These are phyloP conservation scores for Scenedesmus sp. DNA, from an alignment of 163 green algal genomes.

Conservation along the genomic window DNA sequence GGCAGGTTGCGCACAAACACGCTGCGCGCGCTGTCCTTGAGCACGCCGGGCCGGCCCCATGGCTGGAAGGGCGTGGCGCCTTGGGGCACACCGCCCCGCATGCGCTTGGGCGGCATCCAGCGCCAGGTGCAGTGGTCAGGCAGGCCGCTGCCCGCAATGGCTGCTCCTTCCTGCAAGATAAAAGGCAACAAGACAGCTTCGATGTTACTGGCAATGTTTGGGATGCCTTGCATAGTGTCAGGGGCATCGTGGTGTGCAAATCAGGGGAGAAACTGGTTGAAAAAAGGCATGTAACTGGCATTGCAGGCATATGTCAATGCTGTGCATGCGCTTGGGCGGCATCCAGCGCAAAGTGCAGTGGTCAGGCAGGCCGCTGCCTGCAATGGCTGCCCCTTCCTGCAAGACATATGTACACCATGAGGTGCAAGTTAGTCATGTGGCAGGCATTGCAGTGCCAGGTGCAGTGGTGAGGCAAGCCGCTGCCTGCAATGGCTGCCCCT, in stretches of 20 bases:
- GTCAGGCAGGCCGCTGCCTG: not conserved
- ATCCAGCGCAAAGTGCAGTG: constrained; percentile 45
- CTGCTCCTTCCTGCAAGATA: not conserved
- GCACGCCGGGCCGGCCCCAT: constrained; percentile 62
- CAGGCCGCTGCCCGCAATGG: not conserved
- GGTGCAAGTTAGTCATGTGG: too few species aligned
- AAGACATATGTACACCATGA: too few species aligned
- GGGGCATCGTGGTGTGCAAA: too few species aligned
- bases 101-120: constrained; percentile 40
- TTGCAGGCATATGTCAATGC: too few species aligned
- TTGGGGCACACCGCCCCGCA: not conserved
- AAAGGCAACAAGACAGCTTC: not conserved
- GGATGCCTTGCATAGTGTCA: too few species aligned
- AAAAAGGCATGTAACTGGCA: too few species aligned
- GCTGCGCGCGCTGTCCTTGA: constrained; percentile 77
- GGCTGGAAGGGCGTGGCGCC: constrained; percentile 7
- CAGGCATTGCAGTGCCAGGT: too few species aligned
- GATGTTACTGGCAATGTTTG: too few species aligned
- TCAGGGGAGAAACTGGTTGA: too few species aligned
- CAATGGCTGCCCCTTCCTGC: not conserved
- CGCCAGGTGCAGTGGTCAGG: constrained; percentile 35
- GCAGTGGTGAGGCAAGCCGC: too few species aligned
- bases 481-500: too few species aligned
- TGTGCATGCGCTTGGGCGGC: not conserved
- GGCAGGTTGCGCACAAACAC: constrained; percentile 87